A percentile compares a stretch with the other conserved stretches of the same genome.
phyloP scores from a whole-genome alignment of 208 protist genomes.

The Leishmania amazonensis region DNA sequence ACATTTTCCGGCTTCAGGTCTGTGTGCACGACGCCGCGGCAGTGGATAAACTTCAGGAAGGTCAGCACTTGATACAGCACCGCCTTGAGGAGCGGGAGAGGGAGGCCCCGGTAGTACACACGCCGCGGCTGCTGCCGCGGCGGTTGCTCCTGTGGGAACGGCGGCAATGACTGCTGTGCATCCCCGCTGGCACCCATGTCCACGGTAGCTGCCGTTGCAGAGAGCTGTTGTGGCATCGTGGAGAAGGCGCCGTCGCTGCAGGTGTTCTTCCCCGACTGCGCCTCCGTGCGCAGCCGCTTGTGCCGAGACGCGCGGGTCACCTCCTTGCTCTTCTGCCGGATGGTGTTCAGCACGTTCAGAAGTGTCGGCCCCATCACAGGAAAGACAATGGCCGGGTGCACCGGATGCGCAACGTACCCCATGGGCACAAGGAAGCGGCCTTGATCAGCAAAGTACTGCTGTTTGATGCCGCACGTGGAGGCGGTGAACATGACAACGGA shows the following conservation, averaged over 20 bases:
- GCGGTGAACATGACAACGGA: slow-evolving; percentile 43
- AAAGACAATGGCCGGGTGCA: slow-evolving; percentile 76
- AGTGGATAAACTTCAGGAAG: slow-evolving; percentile 71
- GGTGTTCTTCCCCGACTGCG: not conserved
- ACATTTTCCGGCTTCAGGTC: slow-evolving; percentile 90
- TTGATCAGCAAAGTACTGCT: slow-evolving; percentile 45
- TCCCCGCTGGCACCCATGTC: not conserved
- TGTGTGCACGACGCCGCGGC: slow-evolving; percentile 72
- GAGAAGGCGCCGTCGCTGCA: not conserved
- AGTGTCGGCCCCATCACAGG: slow-evolving; percentile 75
- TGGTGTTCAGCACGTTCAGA: slow-evolving; percentile 51
- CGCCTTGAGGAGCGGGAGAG: slow-evolving; percentile 52
- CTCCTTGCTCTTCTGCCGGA: slow-evolving; percentile 47
- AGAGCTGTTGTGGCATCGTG: not conserved
- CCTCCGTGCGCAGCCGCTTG: slow-evolving; percentile 30
- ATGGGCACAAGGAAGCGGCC: slow-evolving; percentile 66
- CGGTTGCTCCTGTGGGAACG: not conserved
- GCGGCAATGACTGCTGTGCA: not conserved
- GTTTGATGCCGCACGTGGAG: slow-evolving; percentile 33
- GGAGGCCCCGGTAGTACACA: slow-evolving; percentile 60
- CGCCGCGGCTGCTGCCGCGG: slow-evolving; percentile 20
- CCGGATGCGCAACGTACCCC: slow-evolving; percentile 66
- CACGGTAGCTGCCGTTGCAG: not conserved
- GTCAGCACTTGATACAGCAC: slow-evolving; percentile 76
- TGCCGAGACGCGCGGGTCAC: slow-evolving; percentile 24